These are phyloP conservation scores for Azolla pinnata DNA, from an alignment of 75 land plant genomes.

Conservation along the genomic window DNA sequence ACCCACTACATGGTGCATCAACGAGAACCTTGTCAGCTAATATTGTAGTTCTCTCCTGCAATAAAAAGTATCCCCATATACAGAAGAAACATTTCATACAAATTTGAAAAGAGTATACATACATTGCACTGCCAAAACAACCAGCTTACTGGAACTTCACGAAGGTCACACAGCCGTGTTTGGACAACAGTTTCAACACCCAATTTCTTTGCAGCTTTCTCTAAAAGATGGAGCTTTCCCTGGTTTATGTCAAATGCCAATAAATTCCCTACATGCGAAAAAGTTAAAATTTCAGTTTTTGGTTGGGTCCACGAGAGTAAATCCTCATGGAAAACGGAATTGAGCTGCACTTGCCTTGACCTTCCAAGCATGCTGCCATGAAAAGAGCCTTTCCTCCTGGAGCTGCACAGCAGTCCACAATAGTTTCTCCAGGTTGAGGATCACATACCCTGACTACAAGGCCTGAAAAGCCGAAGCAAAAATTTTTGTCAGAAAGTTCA, in stretches of 20 bases:
- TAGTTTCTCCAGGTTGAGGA: conserved; percentile 66
- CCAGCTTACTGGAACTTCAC: too few species aligned
- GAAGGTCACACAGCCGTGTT: conserved; percentile 57
- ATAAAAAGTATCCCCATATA: background rate
- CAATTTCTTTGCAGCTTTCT: conserved; percentile 58
- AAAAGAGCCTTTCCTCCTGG: conserved; percentile 80
- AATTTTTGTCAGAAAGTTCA: background rate
- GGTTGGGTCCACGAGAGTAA: background rate
- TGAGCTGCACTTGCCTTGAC: conserved; percentile 57
- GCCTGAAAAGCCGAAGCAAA: conserved; percentile 22
- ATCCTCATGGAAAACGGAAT: background rate
- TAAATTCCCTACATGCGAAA: conserved; percentile 40
- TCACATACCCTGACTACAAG: conserved; percentile 63
- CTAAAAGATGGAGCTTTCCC: conserved; percentile 64
- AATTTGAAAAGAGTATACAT: too few species aligned
- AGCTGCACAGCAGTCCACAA: conserved; percentile 86
- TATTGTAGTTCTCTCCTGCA: conserved; percentile 18
- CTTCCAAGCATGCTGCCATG: conserved; percentile 60
- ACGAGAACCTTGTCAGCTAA: conserved; percentile 64
- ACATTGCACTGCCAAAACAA: too few species aligned
- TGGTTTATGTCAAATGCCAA: conserved; percentile 71
- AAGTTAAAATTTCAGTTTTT: background rate
- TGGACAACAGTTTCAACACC: conserved; percentile 43
- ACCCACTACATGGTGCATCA: conserved; percentile 90
- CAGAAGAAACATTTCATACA: too few species aligned